Evolutionary conservation across 2,329 filamentous ascomycete species (phyloP), one percentile per base, ranked within the genome.

Genomic region (Tolypocladium pustulatum): DNA sequence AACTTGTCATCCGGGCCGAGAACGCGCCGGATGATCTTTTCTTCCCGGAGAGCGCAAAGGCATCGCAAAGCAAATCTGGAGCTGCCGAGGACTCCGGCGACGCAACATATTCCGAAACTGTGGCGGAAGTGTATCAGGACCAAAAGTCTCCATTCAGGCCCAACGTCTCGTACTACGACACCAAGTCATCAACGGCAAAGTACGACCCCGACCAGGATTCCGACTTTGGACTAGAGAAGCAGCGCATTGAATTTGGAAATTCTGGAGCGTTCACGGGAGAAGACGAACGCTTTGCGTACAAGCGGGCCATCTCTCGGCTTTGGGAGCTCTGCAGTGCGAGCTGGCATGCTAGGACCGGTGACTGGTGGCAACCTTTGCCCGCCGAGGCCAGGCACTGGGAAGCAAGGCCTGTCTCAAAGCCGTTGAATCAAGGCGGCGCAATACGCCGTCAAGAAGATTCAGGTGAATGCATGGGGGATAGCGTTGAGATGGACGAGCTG

Each of bases 281-380:
- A 68, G 90, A 93, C 69, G 89, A 93, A 70, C 78, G 84, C 15
- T 94, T 94, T 68, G 89, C 89, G 0, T 92, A 91, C 65, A 90
- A 90, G 71, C 79, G 90, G 30, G 90, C 89, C 2, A 79, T 84
- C 51, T 90, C 86, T 63, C 77, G 90, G n/a, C 74, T 94, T 3
- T 94, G 89, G 89, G 89, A 94, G 73, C 84, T 94, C 68, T 93
- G 89, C 70, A 84, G 88, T 22, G 78, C 76, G 41, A 76, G 81
- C 61, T 93, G 89, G 89, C 90, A 90, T 75, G 78, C 79, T 3
- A 74, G 88, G 54, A 75, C 73, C 4, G 81, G 80, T 4, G 73
- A 77, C 8, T 92, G 89, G 88, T 92, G 89, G 88, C 80, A 80
- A 61, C 89, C 89, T 3, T 67, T 91, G 43, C 81, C 85, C 0